Evolutionary conservation across 75 land plant genomes (phyloP), one percentile per base, ranked within the genome.

Genomic region (Pinus taeda): DNA sequence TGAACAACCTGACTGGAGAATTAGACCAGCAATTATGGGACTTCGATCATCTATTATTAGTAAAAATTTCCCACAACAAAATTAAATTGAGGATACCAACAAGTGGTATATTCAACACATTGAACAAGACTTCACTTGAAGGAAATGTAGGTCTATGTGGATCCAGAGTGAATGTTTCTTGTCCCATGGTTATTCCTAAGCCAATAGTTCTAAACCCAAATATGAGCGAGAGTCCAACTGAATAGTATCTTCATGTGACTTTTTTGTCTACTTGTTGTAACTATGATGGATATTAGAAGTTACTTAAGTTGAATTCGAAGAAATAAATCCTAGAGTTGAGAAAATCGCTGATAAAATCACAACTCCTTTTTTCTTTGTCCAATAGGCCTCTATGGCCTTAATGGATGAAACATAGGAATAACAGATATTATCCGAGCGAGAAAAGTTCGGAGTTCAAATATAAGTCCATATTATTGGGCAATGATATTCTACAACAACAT

Each of bases 151-250:
- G 80, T 3, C 81, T 94, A 1, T 97, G 99, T 76, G 99, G 98
- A 12, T 75, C 92, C 12, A 83, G 74, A 59, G 83, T 97, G 37
- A 84, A 89, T 62, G 82, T 74, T 9, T 81, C 93, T 5, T 97
- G 99, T 58, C 91, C 88, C 6, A 80, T 82, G 37, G 84, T 84
- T 69, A 84, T 87, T 15, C 93, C 97, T 26, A 94, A 96, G 76
- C 99, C 99, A 56, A 83, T 97, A 58, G 99, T 97, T 53, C 85
- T 97, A 15, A 91, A 97, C 77, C 99, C 99, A 1, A 92, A 96
- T 69, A 21, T 60, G 15, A 79, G 88, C 18, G 76, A 81, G 6
- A 74, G 79, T 62, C 73, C 83, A 21, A 18, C 73, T 22, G 21
- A 37, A 3, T 3, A 37, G 39, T 3, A 37, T 37, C 39, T 37